Percentiles rank a stretch among this genome's conserved stretches.
These are phyloP conservation scores for Globisporangium solare DNA, from an alignment of 352 stramenopile species.

Conservation along the genomic window DNA sequence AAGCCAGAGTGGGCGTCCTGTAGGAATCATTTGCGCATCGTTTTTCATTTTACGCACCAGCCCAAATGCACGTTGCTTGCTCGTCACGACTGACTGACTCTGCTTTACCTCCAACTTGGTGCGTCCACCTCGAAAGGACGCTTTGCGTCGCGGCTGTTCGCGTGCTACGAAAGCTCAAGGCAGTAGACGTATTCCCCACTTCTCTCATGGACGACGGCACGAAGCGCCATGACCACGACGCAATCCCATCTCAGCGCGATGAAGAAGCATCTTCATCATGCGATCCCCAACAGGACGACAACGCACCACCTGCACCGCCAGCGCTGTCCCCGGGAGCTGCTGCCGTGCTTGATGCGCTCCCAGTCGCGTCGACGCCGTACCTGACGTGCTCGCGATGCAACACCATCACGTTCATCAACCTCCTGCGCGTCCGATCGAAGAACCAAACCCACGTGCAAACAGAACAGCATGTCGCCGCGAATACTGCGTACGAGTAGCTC, in stretches of 20 bases:
- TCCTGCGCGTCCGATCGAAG: constrained; percentile 32
- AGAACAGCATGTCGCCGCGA: constrained; percentile 6
- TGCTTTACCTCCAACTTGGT: neutral
- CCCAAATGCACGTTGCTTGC: neutral
- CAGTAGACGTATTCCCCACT: neutral
- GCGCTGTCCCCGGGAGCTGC: constrained; percentile 5
- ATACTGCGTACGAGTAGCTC: constrained; percentile 50
- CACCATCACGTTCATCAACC: constrained; percentile 69
- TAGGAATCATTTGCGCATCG: neutral
- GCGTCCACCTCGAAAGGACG: neutral
- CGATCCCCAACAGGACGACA: neutral
- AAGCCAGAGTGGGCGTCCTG: too few relatives aligned
- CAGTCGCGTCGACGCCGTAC: constrained; percentile 54
- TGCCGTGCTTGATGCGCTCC: constrained; percentile 13
- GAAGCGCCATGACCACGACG: neutral
- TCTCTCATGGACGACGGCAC: neutral
- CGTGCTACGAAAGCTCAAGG: neutral
- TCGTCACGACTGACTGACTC: neutral
- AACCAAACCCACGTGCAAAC: neutral
- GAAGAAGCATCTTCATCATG: neutral
- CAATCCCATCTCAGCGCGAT: neutral
- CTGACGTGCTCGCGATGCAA: constrained; percentile 79
- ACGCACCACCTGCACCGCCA: neutral
- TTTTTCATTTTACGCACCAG: neutral
- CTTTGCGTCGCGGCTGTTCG: neutral